These are phyloP conservation scores for Yamadazyma insecticola DNA, from an alignment of 805 yeast species.

Conservation along the genomic window DNA sequence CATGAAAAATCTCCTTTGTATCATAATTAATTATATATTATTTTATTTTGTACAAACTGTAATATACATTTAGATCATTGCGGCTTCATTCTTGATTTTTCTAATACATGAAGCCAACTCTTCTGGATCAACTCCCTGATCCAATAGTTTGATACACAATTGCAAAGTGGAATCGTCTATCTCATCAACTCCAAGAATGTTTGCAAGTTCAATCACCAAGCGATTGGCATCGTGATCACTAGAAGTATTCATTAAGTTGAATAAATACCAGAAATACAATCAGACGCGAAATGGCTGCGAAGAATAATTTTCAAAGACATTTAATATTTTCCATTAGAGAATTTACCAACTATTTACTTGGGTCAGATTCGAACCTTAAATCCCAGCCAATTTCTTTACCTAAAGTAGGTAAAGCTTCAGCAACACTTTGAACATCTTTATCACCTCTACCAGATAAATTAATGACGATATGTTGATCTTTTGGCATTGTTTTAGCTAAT, in stretches of 20 bases:
- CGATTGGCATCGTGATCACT: constrained; percentile 7
- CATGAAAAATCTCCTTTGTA: too few species aligned
- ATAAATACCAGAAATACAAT: background rate
- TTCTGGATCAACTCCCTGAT: constrained; percentile 37
- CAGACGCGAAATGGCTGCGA: constrained; percentile 1
- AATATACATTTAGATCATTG: constrained; percentile 7
- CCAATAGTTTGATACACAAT: constrained; percentile 28
- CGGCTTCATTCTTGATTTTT: constrained; percentile 23
- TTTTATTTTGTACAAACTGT: constrained; percentile 1
- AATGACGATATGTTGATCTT: constrained; percentile 78
- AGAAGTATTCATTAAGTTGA: background rate
- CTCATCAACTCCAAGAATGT: constrained; percentile 16
- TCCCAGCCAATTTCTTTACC: constrained; percentile 97
- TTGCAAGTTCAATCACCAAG: constrained; percentile 20
- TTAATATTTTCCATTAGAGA: background rate
- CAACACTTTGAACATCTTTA: constrained; percentile 97
- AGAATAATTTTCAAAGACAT: background rate
- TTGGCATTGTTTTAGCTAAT: constrained; percentile 74
- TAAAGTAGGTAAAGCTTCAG: constrained; percentile 82
- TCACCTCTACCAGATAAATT: constrained; percentile 98
- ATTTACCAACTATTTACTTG: constrained; percentile 23
- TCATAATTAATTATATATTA: constrained; percentile 4
- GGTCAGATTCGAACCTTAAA: constrained; percentile 70
- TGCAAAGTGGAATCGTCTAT: constrained; percentile 27
- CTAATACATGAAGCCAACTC: constrained; percentile 21